phyloP scores from a whole-genome alignment of 805 yeast genomes.

The Lipomyces kockii region DNA sequence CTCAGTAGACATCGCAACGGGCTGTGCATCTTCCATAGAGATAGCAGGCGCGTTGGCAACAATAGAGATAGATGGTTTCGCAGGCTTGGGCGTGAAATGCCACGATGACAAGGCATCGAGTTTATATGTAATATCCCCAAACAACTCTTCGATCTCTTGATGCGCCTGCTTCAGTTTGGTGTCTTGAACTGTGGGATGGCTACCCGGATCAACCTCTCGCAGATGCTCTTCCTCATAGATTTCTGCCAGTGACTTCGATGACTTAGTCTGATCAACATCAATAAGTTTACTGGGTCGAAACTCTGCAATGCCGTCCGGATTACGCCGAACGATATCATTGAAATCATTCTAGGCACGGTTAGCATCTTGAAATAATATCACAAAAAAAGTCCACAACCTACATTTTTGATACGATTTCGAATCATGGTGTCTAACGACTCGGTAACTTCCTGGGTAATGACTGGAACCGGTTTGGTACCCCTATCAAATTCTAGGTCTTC shows the following conservation, averaged over 20 bases:
- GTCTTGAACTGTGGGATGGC: slow-evolving; percentile 53
- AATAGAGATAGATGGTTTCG: slow-evolving; percentile 76
- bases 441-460: slow-evolving; percentile 85
- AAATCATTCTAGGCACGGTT: slow-evolving; percentile 53
- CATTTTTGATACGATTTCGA: slow-evolving; percentile 73
- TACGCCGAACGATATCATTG: slow-evolving; percentile 80
- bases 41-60: slow-evolving; percentile 83
- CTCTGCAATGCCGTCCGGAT: slow-evolving; percentile 67
- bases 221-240: slow-evolving; percentile 82
- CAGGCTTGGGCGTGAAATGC: slow-evolving; percentile 89
- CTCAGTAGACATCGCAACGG: slow-evolving; percentile 74
- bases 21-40: slow-evolving; percentile 95
- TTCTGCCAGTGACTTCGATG: slow-evolving; percentile 87
- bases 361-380: slow-evolving; percentile 22
- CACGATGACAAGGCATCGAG: slow-evolving; percentile 93
- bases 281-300: slow-evolving; percentile 59
- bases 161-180: slow-evolving; percentile 76
- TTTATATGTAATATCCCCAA: slow-evolving; percentile 64
- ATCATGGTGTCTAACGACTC: slow-evolving; percentile 88
- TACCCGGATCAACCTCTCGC: slow-evolving; percentile 48
- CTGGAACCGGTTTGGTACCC: slow-evolving; percentile 94
- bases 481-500: slow-evolving; percentile 90
- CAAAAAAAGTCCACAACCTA: not conserved
- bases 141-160: slow-evolving; percentile 72
- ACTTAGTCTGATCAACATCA: slow-evolving; percentile 82